A percentile compares a stretch with the other conserved stretches of the same genome.
Conservation (phyloP, 805 yeast species). For the Teunomyces funiuensis region DNA sequence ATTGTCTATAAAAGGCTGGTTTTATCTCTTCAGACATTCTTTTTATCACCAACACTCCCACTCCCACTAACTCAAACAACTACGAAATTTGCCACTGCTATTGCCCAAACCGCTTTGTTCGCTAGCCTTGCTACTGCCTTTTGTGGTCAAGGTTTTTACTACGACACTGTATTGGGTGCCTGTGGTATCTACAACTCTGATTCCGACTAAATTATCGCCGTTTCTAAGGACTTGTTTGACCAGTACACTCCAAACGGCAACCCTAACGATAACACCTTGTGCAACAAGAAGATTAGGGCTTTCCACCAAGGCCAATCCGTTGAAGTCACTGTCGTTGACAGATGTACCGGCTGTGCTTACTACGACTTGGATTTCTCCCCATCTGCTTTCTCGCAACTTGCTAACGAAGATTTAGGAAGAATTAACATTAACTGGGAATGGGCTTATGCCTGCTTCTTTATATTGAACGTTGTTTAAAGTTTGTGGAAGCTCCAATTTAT, state of each 20-base stretch:
- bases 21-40: neutral
- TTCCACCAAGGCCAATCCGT: slow-evolving; percentile 50
- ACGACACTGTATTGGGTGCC: slow-evolving; percentile 49
- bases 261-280: slow-evolving; percentile 48
- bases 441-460: slow-evolving; percentile 4
- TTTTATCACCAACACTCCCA: too few relatives aligned
- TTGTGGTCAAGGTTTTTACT: slow-evolving; percentile 52
- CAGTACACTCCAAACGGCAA: slow-evolving; percentile 29
- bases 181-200: slow-evolving; percentile 51
- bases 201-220: slow-evolving; percentile 52
- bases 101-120: slow-evolving; percentile 17
- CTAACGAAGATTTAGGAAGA: slow-evolving; percentile 53
- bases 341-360: slow-evolving; percentile 53
- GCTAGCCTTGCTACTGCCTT: slow-evolving; percentile 16
- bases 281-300: slow-evolving; percentile 54
- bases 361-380: slow-evolving; percentile 62
- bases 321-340: slow-evolving; percentile 56
- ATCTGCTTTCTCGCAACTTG: slow-evolving; percentile 52
- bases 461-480: too few relatives aligned
- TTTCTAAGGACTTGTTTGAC: slow-evolving; percentile 44
- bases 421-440: slow-evolving; percentile 53
- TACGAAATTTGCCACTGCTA: slow-evolving; percentile 17
- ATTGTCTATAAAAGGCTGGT: neutral
- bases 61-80: slow-evolving; percentile 8
- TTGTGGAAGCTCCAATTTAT: too few relatives aligned